Base-by-base conservation (phyloP, 306 rosid genomes). In the Dalbergia oliveri region DNA sequence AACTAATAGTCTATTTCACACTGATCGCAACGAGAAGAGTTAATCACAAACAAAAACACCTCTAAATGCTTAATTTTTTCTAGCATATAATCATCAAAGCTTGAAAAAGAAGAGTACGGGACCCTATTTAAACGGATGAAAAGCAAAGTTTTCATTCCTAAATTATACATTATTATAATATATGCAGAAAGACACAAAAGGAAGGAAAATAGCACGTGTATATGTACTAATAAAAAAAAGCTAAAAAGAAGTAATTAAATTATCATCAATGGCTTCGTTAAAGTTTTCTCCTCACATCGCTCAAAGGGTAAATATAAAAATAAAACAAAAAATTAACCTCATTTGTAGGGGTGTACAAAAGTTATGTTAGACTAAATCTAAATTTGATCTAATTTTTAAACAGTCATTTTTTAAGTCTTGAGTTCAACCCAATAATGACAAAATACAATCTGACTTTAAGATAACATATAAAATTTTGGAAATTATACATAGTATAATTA, bases 161-260 rank as follows among this genome's bases (percentile, higher is more conserved):
- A 51, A 69, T 41, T 53, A 82, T 53, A n/a, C 15, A 35, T 60
- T 82, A 43, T 69, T 50, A 26, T 50, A 50, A 14, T 50, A 12
- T 6, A 50, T 14, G 16, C 18, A 50, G 6, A 62, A 82, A 23
- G 64, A 57, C 66, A 58, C 5, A n/a, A 67, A 81, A 82, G 76
- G 70, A 41, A 37, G 73, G 57, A 34, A 60, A 10, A 21, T 26
- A 75, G 49, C 86, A 82, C 86, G 82, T 82, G 82, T 70, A 64
- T 1, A 43, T 11, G 67, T 62, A 47, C 18, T 15, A 69, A 75
- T 68, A 13, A 49, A 59, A 47, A 82, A 59, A 4, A 6, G 13
- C 23, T n/a, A 61, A 21, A 81, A 62, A 65, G 21, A 82, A 49
- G 60, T 13, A 50, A 76, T 51, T 10, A 69, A 65, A 34, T 54